Conservation (phyloP, 164 flowering plant genomes). For the Kingdonia uniflora region DNA sequence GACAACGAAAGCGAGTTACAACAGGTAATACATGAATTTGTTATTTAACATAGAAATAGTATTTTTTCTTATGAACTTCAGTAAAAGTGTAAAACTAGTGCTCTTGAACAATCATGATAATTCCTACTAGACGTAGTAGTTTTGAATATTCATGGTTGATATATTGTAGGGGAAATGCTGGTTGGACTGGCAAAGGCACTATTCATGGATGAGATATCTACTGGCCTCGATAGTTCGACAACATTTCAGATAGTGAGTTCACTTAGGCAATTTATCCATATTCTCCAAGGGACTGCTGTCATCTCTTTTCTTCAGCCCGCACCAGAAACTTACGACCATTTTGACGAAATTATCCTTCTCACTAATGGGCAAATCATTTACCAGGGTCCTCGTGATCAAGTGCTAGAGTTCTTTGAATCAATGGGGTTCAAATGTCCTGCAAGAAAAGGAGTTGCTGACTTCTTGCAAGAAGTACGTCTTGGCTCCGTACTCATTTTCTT, state of each 20-base stretch:
- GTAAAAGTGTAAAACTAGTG: too few relatives aligned
- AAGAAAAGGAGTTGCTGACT: constrained; percentile 10
- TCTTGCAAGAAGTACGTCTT: constrained; percentile 16
- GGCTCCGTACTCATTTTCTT: too few relatives aligned
- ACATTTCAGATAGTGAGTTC: constrained; percentile 65
- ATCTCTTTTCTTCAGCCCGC: constrained; percentile 86
- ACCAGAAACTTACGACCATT: constrained; percentile 73
- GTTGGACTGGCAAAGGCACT: constrained; percentile 68
- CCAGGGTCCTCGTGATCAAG: constrained; percentile 20
- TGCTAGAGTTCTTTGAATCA: constrained; percentile 8
- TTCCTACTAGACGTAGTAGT: background rate
- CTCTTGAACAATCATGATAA: too few relatives aligned
- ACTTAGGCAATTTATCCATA: constrained; percentile 41
- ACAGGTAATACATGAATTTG: constrained; percentile 24
- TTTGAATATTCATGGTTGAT: background rate
- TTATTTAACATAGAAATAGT: too few relatives aligned
- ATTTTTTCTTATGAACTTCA: too few relatives aligned
- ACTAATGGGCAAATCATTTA: constrained; percentile 67
- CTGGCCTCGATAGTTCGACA: constrained; percentile 80
- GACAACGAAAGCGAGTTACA: constrained; percentile 39
- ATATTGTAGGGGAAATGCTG: constrained; percentile 67
- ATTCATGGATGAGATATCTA: constrained; percentile 89
- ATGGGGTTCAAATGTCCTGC: constrained; percentile 10
- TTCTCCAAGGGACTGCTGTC: constrained; percentile 49
- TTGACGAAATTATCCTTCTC: constrained; percentile 67